phyloP scores from a whole-genome alignment of 1,284 basidiomycete genomes.

The Takashimella koratensis region DNA sequence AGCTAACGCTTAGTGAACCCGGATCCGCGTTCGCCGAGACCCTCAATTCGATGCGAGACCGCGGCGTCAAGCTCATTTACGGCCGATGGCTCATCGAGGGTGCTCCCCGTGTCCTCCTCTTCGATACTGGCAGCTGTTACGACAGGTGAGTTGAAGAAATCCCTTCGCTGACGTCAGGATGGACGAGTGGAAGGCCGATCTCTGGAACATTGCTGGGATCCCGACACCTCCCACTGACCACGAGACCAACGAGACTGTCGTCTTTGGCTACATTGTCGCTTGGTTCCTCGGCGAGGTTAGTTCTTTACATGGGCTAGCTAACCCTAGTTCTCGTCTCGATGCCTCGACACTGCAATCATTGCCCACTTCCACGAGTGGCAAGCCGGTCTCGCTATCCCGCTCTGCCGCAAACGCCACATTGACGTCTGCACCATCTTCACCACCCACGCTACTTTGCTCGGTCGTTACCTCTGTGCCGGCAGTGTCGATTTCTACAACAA shows the following conservation, averaged over 20 bases:
- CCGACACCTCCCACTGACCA: constrained; percentile 92
- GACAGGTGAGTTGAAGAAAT: constrained; percentile 47
- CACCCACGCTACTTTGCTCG: constrained; percentile 96
- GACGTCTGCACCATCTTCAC: constrained; percentile 98
- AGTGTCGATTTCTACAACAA: constrained; percentile 99
- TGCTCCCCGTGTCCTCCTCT: constrained; percentile 86
- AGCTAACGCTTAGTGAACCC: constrained; percentile 33
- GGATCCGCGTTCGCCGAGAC: constrained; percentile 62
- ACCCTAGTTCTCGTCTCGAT: constrained; percentile 68
- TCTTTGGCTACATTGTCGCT: constrained; percentile 98
- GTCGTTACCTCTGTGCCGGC: constrained; percentile 95
- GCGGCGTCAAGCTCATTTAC: constrained; percentile 91
- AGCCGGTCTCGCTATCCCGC: constrained; percentile 91
- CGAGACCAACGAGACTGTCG: constrained; percentile 97
- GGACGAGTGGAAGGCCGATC: constrained; percentile 97
- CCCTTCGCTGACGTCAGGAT: constrained; percentile 52
- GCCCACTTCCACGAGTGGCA: constrained; percentile 99
- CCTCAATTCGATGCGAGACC: constrained; percentile 71
- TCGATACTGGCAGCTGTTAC: constrained; percentile 88
- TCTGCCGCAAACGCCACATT: constrained; percentile 93
- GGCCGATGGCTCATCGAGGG: constrained; percentile 98
- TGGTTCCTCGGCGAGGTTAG: constrained; percentile 97
- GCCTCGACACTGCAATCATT: constrained; percentile 78
- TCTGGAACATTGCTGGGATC: constrained; percentile 97
- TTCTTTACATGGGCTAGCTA: not conserved